Conservation (phyloP, 768 basidiomycete species). For the Mycena vulgaris region DNA sequence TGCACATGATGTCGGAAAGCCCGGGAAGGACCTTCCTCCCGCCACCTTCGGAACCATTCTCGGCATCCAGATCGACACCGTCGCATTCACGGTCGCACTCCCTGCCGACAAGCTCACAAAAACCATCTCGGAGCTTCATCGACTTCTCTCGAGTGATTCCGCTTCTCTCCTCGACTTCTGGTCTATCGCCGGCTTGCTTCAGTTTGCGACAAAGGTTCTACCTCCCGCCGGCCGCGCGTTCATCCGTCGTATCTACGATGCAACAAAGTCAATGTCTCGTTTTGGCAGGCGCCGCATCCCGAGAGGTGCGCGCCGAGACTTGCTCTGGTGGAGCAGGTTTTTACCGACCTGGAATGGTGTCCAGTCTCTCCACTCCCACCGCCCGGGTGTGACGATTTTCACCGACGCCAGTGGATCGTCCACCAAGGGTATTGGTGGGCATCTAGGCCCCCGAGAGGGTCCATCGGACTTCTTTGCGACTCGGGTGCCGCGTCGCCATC, state of each 20-base stretch:
- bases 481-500: conserved; percentile 13
- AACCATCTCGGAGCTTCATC: neutral
- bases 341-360: conserved; percentile 15
- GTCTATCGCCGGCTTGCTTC: neutral
- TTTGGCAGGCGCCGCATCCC: conserved; percentile 6
- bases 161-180: neutral
- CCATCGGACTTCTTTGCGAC: no score
- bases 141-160: neutral
- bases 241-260: conserved; percentile 6
- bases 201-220: conserved; percentile 6
- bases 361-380: neutral
- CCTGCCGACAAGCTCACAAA: conserved; percentile 4
- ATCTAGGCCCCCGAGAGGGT: conserved; percentile 21
- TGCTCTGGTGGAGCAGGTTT: conserved; percentile 14
- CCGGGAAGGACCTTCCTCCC: neutral
- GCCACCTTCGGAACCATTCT: neutral
- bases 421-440: conserved; percentile 17
- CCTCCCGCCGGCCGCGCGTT: neutral
- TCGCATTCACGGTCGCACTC: neutral
- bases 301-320: neutral
- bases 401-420: conserved; percentile 20
- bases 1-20: neutral
- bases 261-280: neutral
- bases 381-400: conserved; percentile 5
- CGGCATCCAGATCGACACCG: conserved; percentile 9